Percentiles rank a stretch among this genome's conserved stretches.
phyloP scores from a whole-genome alignment of 345 rosid genomes.

The Salix suchowensis region DNA sequence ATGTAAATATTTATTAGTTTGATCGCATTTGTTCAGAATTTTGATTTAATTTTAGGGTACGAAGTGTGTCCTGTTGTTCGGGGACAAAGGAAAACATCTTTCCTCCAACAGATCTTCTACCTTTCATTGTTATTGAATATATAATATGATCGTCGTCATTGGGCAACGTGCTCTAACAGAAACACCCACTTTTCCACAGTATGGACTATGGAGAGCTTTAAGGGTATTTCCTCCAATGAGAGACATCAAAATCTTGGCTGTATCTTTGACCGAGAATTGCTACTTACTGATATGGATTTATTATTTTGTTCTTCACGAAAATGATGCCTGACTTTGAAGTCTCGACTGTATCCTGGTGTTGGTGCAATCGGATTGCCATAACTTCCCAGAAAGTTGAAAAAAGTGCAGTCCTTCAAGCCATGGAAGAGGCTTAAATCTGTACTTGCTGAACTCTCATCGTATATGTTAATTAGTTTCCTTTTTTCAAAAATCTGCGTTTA shows the following conservation, averaged over 20 bases:
- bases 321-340: neutral
- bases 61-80: slow-evolving; percentile 22
- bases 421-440: too few relatives aligned
- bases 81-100: slow-evolving; percentile 28
- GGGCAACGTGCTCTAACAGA: slow-evolving; percentile 33
- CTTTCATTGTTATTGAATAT: neutral
- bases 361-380: neutral
- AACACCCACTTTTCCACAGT: slow-evolving; percentile 20
- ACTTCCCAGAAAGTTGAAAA: neutral
- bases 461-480: too few relatives aligned
- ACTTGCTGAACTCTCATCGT: too few relatives aligned
- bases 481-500: too few relatives aligned
- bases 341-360: neutral
- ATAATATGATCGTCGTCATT: neutral
- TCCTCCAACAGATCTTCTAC: slow-evolving; percentile 1
- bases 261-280: neutral
- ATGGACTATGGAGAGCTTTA: neutral
- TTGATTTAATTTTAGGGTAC: slow-evolving; percentile 36
- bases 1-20: neutral
- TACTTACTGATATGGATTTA: accelerated
- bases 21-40: slow-evolving; percentile 7
- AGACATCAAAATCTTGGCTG: neutral
- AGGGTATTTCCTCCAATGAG: neutral
- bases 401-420: neutral
- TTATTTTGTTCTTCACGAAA: neutral